Conservation (phyloP, 2,329 filamentous ascomycete species). For the Pseudocercospora pini-densiflorae region DNA sequence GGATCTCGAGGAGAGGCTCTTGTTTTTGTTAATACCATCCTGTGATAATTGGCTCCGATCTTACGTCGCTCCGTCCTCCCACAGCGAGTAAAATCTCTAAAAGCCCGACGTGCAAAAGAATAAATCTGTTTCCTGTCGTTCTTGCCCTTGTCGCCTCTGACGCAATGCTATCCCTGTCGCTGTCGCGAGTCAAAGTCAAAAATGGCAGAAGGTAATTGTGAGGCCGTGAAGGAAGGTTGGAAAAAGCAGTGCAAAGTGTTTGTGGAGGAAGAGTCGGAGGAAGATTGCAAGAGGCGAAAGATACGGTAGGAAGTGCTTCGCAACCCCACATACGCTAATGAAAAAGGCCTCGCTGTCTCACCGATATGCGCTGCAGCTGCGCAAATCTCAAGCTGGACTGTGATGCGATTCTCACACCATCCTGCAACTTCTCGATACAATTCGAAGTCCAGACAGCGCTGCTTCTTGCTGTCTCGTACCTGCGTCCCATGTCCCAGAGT, state of each 20-base stretch:
- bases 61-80: conserved; percentile 28
- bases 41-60: conserved; percentile 27
- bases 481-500: not conserved
- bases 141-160: not conserved
- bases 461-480: not conserved
- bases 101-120: not conserved
- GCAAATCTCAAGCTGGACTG: not conserved
- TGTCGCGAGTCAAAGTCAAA: not conserved
- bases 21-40: conserved; percentile 32
- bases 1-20: conserved; percentile 59
- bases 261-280: not conserved
- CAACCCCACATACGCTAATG: conserved; percentile 5
- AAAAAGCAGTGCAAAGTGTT: not conserved
- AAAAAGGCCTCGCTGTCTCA: conserved; percentile 3
- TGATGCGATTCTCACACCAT: not conserved
- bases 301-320: not conserved
- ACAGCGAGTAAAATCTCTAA: not conserved
- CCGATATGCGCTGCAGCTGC: conserved; percentile 3
- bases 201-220: not conserved
- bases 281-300: conserved; percentile 3
- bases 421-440: not conserved
- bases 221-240: not conserved
- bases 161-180: not conserved
- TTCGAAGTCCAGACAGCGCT: too few species aligned
- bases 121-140: not conserved